Evolutionary conservation across 2,329 filamentous ascomycete species (phyloP).

Genomic region (Reticulascus tulasneorum): DNA sequence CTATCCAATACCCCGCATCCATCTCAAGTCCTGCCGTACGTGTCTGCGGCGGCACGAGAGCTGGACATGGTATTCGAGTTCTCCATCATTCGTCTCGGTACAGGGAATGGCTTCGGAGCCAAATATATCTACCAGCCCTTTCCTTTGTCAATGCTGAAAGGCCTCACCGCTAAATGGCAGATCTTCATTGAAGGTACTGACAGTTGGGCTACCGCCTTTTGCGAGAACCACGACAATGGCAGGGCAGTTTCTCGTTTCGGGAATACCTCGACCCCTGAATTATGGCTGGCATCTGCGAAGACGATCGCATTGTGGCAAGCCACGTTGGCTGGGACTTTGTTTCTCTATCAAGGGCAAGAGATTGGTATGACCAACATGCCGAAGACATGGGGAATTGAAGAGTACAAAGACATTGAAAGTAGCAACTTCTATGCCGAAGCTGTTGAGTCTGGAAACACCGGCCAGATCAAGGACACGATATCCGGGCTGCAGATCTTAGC

Average conservation of each 20-base stretch:
- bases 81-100: slow-evolving; percentile 52
- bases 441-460: slow-evolving; percentile 26
- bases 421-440: slow-evolving; percentile 47
- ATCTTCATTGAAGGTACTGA: slow-evolving; percentile 44
- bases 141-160: slow-evolving; percentile 39
- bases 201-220: slow-evolving; percentile 57
- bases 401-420: slow-evolving; percentile 52
- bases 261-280: slow-evolving; percentile 36
- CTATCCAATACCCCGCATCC: slow-evolving; percentile 52
- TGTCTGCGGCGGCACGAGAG: slow-evolving; percentile 47
- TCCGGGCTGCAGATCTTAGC: slow-evolving; percentile 53
- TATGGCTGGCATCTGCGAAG: slow-evolving; percentile 44
- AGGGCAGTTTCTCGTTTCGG: slow-evolving; percentile 54
- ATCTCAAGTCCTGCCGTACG: slow-evolving; percentile 49
- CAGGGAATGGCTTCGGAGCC: slow-evolving; percentile 39
- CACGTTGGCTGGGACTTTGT: slow-evolving; percentile 49
- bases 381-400: slow-evolving; percentile 42
- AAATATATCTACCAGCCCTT: slow-evolving; percentile 49
- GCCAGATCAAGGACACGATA: slow-evolving; percentile 41
- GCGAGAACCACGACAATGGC: slow-evolving; percentile 62
- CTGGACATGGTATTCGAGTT: slow-evolving; percentile 61
- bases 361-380: slow-evolving; percentile 59
- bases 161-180: slow-evolving; percentile 43
- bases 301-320: slow-evolving; percentile 48
- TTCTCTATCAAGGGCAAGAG: slow-evolving; percentile 58